Base-by-base conservation (phyloP, 805 yeast genomes). In the Kodamaea kakaduensis region DNA sequence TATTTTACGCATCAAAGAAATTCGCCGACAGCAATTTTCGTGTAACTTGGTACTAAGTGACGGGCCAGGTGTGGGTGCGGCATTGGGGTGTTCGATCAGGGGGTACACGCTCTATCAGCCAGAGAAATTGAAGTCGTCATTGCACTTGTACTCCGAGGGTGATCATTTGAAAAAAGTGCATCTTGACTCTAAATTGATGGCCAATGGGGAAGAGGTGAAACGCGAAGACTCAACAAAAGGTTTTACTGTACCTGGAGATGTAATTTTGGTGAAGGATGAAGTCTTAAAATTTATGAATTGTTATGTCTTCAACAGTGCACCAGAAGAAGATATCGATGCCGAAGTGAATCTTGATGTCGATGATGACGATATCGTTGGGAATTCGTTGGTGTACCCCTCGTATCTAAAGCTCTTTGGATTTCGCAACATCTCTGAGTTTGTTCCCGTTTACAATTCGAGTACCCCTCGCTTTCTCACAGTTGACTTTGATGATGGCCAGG, bases 401-500 rank as follows among this genome's bases (percentile, higher is more conserved):
- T 71, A 74, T 33, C 58, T 89, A 32, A 74, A 77, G 40, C 58
- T 88, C 2, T 45, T 87, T 6, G 90, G 95, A 1, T 86, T 85
- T 54, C 64, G 85, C 40, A 59, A 68, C 14, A 46, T 67, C 3
- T 42, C 52, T 6, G 64, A 71, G 27, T 62, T 73, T 32, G 67
- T 70, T 39, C 72, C 77, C 2, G 70, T 62, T 38, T 75, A 79
- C 50, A 75, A 73, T 42, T 54, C 74, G 8, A 59, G 70, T 2
- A 72, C 77, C 4, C 71, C 94, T 0, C 48, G 69, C 2, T 81
- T 88, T 45, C 56, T 90, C 0, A 76, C 81, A 6, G 88, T 95
- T 0, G 80, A 81, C 49, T 54, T 63, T 24, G 77, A 72, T 21
- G 54, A 66, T 39, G 70, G 70, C 2, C 35, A 55, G 17, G 52